Conservation (phyloP, 2,329 filamentous ascomycete genomes). For the Emmonsia crescens region DNA sequence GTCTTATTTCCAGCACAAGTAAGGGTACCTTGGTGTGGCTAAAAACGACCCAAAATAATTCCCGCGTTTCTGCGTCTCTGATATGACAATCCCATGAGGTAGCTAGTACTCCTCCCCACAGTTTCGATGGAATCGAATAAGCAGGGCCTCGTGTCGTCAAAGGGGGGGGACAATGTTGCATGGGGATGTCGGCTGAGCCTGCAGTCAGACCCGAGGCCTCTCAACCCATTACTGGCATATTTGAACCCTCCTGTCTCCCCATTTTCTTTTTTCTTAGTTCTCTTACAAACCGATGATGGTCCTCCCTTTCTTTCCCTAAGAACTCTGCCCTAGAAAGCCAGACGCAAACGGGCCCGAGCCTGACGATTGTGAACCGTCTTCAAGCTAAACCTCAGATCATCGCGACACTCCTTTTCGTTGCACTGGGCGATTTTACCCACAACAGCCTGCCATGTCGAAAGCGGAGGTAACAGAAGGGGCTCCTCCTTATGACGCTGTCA, state of each 20-base stretch:
- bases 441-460: constrained; percentile 2
- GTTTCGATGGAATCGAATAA: not conserved
- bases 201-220: not conserved
- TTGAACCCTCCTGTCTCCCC: not conserved
- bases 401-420: not conserved
- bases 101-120: not conserved
- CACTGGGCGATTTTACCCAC: not conserved
- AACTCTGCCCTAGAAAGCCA: not conserved
- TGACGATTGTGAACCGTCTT: not conserved
- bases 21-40: not conserved
- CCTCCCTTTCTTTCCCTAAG: not conserved
- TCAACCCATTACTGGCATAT: not conserved
- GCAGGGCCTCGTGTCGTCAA: not conserved
- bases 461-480: not conserved
- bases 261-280: not conserved
- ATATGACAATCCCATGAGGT: not conserved
- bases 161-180: not conserved
- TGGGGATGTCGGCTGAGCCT: not conserved
- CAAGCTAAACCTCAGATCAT: not conserved
- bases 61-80: not conserved
- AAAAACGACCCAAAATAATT: not conserved
- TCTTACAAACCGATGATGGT: not conserved
- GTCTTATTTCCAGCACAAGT: not conserved
- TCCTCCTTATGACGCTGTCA: constrained; percentile 10
- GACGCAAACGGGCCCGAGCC: not conserved